phyloP scores from a whole-genome alignment of 2,329 filamentous ascomycete species.

The Setomelanomma holmii region DNA sequence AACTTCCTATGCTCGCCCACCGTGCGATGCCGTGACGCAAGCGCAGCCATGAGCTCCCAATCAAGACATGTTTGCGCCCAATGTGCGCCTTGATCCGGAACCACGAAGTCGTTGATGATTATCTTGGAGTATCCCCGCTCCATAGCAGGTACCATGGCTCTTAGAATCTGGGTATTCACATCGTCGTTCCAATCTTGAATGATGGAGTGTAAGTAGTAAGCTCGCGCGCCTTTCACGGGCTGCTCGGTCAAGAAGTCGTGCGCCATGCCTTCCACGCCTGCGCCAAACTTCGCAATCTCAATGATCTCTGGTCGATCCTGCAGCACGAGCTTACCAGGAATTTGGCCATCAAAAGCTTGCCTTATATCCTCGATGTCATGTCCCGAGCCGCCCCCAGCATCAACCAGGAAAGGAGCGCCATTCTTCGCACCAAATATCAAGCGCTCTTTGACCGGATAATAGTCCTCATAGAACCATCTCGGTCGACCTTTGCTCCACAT shows the following conservation, averaged over 20 bases:
- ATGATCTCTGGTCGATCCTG: conserved; percentile 34
- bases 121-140: conserved; percentile 36
- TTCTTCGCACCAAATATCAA: conserved; percentile 23
- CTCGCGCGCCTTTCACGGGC: conserved; percentile 42
- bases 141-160: conserved; percentile 34
- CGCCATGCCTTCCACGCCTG: conserved; percentile 34
- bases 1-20: conserved; percentile 26
- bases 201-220: conserved; percentile 38
- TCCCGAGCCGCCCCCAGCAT: conserved; percentile 31
- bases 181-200: conserved; percentile 40
- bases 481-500: conserved; percentile 34
- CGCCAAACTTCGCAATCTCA: conserved; percentile 25
- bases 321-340: conserved; percentile 28
- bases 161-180: conserved; percentile 29
- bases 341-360: conserved; percentile 16
- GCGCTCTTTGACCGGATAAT: conserved; percentile 34
- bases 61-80: conserved; percentile 34
- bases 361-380: conserved; percentile 32
- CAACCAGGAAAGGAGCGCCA: conserved; percentile 26
- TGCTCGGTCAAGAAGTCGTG: conserved; percentile 46
- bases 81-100: conserved; percentile 31
- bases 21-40: conserved; percentile 33
- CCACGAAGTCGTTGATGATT: conserved; percentile 35
- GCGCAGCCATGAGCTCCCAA: conserved; percentile 33
- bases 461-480: conserved; percentile 28